Conservation (phyloP, 2,329 filamentous ascomycete genomes). For the Zymoseptoria brevis region DNA sequence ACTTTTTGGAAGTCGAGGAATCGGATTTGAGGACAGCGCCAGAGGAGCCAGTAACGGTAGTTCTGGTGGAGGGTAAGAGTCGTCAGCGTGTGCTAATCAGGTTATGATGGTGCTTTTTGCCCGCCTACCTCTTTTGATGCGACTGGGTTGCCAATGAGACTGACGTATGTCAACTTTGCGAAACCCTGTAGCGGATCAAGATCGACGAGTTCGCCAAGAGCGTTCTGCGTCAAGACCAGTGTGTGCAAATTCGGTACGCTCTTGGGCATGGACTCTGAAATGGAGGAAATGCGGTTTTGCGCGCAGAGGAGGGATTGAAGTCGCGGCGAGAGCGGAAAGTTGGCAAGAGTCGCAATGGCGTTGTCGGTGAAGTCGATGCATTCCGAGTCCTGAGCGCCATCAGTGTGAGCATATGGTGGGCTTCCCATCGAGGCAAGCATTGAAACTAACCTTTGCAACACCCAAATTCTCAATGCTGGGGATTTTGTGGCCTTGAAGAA, state of each 20-base stretch:
- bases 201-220: constrained; percentile 75
- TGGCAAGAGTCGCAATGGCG: constrained; percentile 79
- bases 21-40: constrained; percentile 72
- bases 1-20: constrained; percentile 93
- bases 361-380: constrained; percentile 98
- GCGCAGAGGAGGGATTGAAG: constrained; percentile 81
- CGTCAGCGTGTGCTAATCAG: constrained; percentile 1
- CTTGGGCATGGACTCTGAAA: constrained; percentile 66
- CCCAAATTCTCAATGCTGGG: constrained; percentile 95
- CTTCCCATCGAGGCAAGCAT: not conserved
- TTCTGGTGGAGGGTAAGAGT: constrained; percentile 47
- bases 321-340: constrained; percentile 86
- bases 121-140: constrained; percentile 76
- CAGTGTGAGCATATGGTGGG: constrained; percentile 2
- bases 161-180: constrained; percentile 65
- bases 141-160: constrained; percentile 80
- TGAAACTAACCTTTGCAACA: constrained; percentile 69
- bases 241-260: constrained; percentile 75
- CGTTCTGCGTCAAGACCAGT: constrained; percentile 76
- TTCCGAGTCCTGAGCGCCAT: constrained; percentile 66
- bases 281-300: constrained; percentile 75
- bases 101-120: not conserved
- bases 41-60: constrained; percentile 88
- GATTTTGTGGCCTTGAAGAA: constrained; percentile 85
- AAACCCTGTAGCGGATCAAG: constrained; percentile 70